A percentile compares a stretch with the other conserved stretches of the same genome.
phyloP scores from a whole-genome alignment of 257 asterid species.

The Nicotiana sylvestris region DNA sequence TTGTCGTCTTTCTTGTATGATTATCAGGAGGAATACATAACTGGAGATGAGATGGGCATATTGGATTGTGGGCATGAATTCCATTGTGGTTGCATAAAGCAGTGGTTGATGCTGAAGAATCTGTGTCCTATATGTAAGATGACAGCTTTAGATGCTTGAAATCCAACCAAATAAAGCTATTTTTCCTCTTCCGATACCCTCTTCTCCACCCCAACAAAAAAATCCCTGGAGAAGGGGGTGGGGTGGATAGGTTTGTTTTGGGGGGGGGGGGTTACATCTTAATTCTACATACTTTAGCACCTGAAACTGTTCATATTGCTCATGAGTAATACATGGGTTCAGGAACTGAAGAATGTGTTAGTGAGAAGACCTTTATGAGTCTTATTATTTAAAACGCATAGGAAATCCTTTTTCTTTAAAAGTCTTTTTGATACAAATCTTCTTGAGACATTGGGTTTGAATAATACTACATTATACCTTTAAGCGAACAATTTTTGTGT shows the following conservation, averaged over 20 bases:
- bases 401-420: background rate
- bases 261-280: background rate
- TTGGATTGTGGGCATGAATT: constrained; percentile 82
- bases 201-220: background rate
- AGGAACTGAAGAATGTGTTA: background rate
- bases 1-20: background rate
- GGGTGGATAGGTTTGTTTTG: no score
- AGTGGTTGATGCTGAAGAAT: constrained; percentile 79
- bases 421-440: background rate
- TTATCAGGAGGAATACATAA: constrained; percentile 58
- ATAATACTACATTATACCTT: background rate
- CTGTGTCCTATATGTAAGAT: constrained; percentile 85
- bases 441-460: background rate
- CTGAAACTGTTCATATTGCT: background rate
- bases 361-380: background rate
- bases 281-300: background rate
- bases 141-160: constrained; percentile 51
- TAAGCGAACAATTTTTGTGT: background rate
- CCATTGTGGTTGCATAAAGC: constrained; percentile 68
- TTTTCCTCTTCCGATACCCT: background rate
- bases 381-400: background rate
- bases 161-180: background rate
- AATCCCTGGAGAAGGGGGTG: background rate
- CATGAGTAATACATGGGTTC: background rate
- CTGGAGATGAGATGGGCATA: constrained; percentile 60